These are phyloP conservation scores for Kuraishia floccosa DNA, from an alignment of 805 yeast genomes.

Conservation along the genomic window DNA sequence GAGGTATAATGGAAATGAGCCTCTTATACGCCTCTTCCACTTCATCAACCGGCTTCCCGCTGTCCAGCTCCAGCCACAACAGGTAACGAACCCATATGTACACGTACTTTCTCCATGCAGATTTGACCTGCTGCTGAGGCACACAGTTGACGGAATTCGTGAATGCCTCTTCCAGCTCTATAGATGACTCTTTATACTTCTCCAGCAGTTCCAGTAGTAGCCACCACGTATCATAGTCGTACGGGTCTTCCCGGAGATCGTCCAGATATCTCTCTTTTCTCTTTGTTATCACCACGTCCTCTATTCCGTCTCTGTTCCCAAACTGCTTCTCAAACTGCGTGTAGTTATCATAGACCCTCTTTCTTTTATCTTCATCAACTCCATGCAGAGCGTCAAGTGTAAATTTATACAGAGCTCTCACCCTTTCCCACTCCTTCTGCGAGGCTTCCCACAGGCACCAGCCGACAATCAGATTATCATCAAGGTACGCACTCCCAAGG, in stretches of 20 bases:
- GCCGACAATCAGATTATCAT: slow-evolving; percentile 25
- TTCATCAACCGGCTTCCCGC: slow-evolving; percentile 23
- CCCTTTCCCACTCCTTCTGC: slow-evolving; percentile 50
- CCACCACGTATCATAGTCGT: slow-evolving; percentile 82
- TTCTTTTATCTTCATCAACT: slow-evolving; percentile 23
- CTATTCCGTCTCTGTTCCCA: slow-evolving; percentile 46
- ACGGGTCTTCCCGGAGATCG: slow-evolving; percentile 22
- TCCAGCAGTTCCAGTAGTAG: slow-evolving; percentile 42
- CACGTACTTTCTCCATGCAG: slow-evolving; percentile 58
- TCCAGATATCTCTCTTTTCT: slow-evolving; percentile 44
- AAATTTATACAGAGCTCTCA: slow-evolving; percentile 41
- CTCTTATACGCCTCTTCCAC: slow-evolving; percentile 42
- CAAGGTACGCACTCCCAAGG: slow-evolving; percentile 14
- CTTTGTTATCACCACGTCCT: slow-evolving; percentile 37
- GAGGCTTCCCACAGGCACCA: slow-evolving; percentile 71
- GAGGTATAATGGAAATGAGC: slow-evolving; percentile 42
- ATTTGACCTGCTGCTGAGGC: slow-evolving; percentile 24
- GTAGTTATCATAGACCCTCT: slow-evolving; percentile 26
- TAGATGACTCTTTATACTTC: slow-evolving; percentile 17
- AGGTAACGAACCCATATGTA: slow-evolving; percentile 63
- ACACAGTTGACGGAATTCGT: slow-evolving; percentile 28
- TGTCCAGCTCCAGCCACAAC: slow-evolving; percentile 42
- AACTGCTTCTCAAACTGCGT: slow-evolving; percentile 54
- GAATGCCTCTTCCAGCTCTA: slow-evolving; percentile 22
- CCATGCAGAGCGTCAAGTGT: slow-evolving; percentile 35